phyloP scores from a whole-genome alignment of 768 basidiomycete species.

The Omphalotus guepiniiformis region DNA sequence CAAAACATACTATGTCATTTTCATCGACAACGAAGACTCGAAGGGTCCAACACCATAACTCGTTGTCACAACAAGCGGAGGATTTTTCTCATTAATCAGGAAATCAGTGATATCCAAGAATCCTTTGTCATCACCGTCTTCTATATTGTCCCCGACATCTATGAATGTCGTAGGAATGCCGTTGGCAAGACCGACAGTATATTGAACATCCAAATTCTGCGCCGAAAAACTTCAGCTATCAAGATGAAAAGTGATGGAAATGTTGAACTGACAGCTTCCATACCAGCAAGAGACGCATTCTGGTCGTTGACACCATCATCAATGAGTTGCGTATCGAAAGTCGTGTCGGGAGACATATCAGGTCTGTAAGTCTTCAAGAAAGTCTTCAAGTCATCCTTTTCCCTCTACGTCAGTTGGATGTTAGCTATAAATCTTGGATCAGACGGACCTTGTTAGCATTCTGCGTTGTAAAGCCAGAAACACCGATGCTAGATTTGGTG shows the following conservation, averaged over 20 bases:
- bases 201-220: constrained; percentile 19
- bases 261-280: constrained; percentile 22
- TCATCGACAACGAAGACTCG: constrained; percentile 21
- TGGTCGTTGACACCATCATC: constrained; percentile 26
- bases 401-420: constrained; percentile 14
- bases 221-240: background rate
- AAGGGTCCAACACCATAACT: constrained; percentile 47
- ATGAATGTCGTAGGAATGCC: constrained; percentile 22
- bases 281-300: constrained; percentile 18
- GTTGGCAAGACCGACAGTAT: constrained; percentile 23
- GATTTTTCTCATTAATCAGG: background rate
- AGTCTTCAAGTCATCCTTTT: constrained; percentile 15
- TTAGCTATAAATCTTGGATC: constrained; percentile 22
- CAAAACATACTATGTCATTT: constrained; percentile 1
- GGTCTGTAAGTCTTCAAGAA: constrained; percentile 22
- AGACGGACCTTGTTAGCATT: constrained; percentile 18
- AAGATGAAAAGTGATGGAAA: background rate
- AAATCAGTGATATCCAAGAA: constrained; percentile 12
- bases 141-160: constrained; percentile 16
- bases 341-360: constrained; percentile 21
- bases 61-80: constrained; percentile 42
- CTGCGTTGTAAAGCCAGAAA: constrained; percentile 19
- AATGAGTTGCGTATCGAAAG: constrained; percentile 20
- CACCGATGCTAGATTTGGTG: constrained; percentile 12
- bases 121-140: constrained; percentile 15